Conservation (phyloP, 2,329 filamentous ascomycete species). For the Didymella keratinophila region DNA sequence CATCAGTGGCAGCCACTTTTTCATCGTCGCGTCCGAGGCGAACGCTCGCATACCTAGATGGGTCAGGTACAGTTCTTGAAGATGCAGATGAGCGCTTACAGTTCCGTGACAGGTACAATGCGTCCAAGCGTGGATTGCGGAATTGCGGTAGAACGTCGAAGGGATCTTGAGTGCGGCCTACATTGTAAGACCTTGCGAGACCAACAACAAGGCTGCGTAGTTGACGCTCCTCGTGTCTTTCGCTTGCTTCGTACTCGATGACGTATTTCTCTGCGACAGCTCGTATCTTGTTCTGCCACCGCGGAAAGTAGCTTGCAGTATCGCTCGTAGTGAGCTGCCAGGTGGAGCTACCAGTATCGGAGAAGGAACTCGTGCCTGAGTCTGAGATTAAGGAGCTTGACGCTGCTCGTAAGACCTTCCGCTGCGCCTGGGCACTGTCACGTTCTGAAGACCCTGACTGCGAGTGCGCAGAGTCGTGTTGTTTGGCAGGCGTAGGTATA, state of each 20-base stretch:
- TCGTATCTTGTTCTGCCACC: neutral
- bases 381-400: neutral
- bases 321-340: slow-evolving; percentile 10
- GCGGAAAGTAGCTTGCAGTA: slow-evolving; percentile 7
- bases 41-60: slow-evolving; percentile 33
- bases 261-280: slow-evolving; percentile 10
- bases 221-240: slow-evolving; percentile 27
- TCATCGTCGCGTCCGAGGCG: slow-evolving; percentile 27
- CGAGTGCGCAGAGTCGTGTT: neutral
- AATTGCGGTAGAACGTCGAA: slow-evolving; percentile 8
- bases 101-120: slow-evolving; percentile 8
- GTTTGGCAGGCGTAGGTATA: neutral
- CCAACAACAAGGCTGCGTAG: slow-evolving; percentile 25
- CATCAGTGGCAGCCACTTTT: slow-evolving; percentile 40
- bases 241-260: slow-evolving; percentile 28
- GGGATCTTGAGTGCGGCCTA: slow-evolving; percentile 21
- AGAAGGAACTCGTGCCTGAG: neutral
- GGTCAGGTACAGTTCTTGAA: slow-evolving; percentile 6
- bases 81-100: neutral
- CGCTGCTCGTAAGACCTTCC: neutral
- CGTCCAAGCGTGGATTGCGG: neutral
- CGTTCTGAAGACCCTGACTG: neutral
- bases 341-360: neutral
- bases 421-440: neutral
- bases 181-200: slow-evolving; percentile 17